Conservation (phyloP, 2,329 filamentous ascomycete genomes). For the Aspergillus japonicus region DNA sequence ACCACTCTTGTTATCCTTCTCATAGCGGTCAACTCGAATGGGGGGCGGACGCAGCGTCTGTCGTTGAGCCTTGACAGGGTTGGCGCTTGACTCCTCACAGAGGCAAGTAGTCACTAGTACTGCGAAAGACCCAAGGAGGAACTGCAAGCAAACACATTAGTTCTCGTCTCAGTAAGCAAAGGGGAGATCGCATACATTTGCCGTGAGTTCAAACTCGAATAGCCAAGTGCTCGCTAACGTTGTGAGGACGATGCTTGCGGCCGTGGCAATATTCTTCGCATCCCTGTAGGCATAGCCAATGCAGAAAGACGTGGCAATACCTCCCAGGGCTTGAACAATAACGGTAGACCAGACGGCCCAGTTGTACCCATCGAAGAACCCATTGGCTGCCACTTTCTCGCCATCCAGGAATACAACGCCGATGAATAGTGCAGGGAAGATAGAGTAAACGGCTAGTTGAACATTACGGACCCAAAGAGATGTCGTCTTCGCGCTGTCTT, state of each 20-base stretch:
- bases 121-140: slow-evolving; percentile 73
- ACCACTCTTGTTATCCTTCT: slow-evolving; percentile 67
- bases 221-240: slow-evolving; percentile 82
- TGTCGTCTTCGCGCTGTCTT: slow-evolving; percentile 71
- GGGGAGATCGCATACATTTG: slow-evolving; percentile 60
- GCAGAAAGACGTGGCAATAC: slow-evolving; percentile 77
- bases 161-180: slow-evolving; percentile 7
- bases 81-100: slow-evolving; percentile 62
- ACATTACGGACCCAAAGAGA: slow-evolving; percentile 94
- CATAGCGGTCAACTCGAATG: slow-evolving; percentile 67
- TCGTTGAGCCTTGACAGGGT: slow-evolving; percentile 29
- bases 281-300: slow-evolving; percentile 86
- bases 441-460: slow-evolving; percentile 88
- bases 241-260: slow-evolving; percentile 85
- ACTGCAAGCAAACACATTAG: slow-evolving; percentile 53
- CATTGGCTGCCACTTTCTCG: slow-evolving; percentile 73
- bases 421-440: slow-evolving; percentile 83
- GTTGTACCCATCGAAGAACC: slow-evolving; percentile 95
- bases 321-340: slow-evolving; percentile 76
- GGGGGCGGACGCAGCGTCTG: slow-evolving; percentile 53
- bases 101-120: slow-evolving; percentile 83
- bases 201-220: slow-evolving; percentile 74
- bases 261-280: slow-evolving; percentile 89
- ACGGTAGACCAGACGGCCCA: slow-evolving; percentile 86
- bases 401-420: slow-evolving; percentile 88